A percentile compares a stretch with the other conserved stretches of the same genome.
Evolutionary conservation across 139 green algal genomes (phyloP).

Genomic region (Closterium sp.): DNA sequence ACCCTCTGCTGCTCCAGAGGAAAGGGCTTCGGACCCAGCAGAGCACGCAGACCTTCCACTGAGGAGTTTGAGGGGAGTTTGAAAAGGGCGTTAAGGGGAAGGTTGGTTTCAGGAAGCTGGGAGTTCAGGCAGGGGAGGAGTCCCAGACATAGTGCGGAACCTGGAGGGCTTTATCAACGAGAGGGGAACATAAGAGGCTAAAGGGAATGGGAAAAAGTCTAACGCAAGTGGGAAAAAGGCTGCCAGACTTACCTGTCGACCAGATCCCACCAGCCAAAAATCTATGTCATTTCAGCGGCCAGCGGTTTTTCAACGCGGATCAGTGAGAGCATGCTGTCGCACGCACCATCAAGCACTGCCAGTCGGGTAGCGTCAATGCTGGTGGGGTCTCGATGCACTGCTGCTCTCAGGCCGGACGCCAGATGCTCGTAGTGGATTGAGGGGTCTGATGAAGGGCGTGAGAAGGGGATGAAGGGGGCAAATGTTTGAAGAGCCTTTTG

Average conservation of each 20-base stretch:
- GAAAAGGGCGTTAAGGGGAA: background rate
- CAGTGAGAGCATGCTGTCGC: background rate
- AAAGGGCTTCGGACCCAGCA: constrained; percentile 40
- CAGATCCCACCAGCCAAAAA: too few relatives aligned
- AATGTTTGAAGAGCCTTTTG: too few relatives aligned
- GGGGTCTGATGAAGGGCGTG: background rate
- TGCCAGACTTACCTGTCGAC: too few relatives aligned
- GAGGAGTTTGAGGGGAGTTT: background rate
- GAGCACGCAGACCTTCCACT: background rate
- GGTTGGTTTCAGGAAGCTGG: too few relatives aligned
- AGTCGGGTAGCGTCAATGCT: constrained; percentile 55
- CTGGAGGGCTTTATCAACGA: too few relatives aligned
- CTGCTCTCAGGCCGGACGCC: background rate
- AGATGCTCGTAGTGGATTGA: background rate
- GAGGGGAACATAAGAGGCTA: too few relatives aligned
- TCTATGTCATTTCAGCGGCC: too few relatives aligned
- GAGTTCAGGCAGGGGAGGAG: background rate
- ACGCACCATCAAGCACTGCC: constrained; percentile 40
- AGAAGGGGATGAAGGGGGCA: too few relatives aligned
- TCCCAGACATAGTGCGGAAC: background rate
- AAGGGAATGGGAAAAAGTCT: too few relatives aligned
- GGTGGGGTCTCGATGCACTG: background rate
- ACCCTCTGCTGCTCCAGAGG: constrained; percentile 82
- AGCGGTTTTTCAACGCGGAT: too few relatives aligned
- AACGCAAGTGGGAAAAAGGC: too few relatives aligned